phyloP scores from a whole-genome alignment of 371 early-diverging fungal genomes.

The Rhizomucor pusillus region DNA sequence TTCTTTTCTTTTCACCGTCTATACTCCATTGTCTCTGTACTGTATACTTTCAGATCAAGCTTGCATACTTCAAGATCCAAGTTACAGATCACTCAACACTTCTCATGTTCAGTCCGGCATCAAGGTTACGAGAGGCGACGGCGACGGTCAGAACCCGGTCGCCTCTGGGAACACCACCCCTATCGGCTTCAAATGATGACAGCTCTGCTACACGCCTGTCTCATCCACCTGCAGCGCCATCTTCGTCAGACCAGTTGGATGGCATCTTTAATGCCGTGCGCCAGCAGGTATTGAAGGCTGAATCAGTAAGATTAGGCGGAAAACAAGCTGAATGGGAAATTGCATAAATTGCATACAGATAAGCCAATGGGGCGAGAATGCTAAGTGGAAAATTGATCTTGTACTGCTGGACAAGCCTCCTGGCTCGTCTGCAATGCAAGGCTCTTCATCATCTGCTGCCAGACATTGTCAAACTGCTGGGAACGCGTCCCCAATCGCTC shows the following conservation, averaged over 20 bases:
- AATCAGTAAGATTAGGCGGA: constrained; percentile 1
- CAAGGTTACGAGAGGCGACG: constrained; percentile 18
- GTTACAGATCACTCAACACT: not conserved
- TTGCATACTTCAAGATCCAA: too few relatives aligned
- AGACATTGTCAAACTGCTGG: too few relatives aligned
- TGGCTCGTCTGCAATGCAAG: constrained; percentile 8
- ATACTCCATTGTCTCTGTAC: too few relatives aligned
- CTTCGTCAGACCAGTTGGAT: constrained; percentile 20
- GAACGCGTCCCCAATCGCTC: too few relatives aligned
- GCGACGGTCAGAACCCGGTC: constrained; percentile 19
- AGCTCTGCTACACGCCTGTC: not conserved
- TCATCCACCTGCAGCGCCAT: not conserved
- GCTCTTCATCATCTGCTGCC: constrained; percentile 5
- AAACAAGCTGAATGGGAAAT: not conserved
- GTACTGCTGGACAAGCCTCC: constrained; percentile 26
- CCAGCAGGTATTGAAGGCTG: constrained; percentile 22
- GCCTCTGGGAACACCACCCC: constrained; percentile 17
- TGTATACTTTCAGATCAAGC: too few relatives aligned
- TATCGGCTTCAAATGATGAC: constrained; percentile 5
- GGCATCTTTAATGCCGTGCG: constrained; percentile 28
- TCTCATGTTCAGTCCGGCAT: constrained; percentile 16
- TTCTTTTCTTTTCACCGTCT: not conserved
- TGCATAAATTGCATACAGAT: constrained; percentile 17
- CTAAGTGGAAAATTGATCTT: constrained; percentile 38
- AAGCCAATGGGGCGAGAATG: constrained; percentile 33